Evolutionary conservation across 768 basidiomycete species (phyloP).

Genomic region (Termitomyces sp.): DNA sequence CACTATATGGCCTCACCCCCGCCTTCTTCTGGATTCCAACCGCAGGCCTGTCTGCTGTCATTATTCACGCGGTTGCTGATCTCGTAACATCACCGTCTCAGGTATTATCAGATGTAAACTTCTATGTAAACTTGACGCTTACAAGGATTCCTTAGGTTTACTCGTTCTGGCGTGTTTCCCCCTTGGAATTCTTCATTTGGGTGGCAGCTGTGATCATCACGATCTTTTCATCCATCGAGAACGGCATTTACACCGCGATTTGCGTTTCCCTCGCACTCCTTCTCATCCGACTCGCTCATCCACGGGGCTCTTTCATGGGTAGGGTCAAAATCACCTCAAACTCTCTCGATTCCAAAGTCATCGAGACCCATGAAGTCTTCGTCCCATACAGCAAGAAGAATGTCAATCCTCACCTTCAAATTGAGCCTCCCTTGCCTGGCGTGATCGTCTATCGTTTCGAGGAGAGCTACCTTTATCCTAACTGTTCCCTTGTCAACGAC

Average conservation of each 20-base stretch:
- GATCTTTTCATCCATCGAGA: conserved; percentile 89
- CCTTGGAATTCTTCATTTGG: conserved; percentile 90
- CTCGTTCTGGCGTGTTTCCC: conserved; percentile 90
- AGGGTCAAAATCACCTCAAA: conserved; percentile 58
- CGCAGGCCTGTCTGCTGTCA: conserved; percentile 84
- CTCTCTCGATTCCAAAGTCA: conserved; percentile 20
- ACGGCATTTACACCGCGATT: conserved; percentile 88
- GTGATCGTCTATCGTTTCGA: conserved; percentile 89
- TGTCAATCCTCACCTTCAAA: conserved; percentile 64
- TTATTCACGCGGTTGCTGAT: conserved; percentile 89
- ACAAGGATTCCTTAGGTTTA: conserved; percentile 46
- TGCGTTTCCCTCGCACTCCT: conserved; percentile 73
- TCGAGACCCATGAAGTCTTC: conserved; percentile 67
- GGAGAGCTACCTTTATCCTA: conserved; percentile 86
- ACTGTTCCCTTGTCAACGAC: conserved; percentile 63
- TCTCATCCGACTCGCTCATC: conserved; percentile 80
- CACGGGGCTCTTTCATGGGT: conserved; percentile 88
- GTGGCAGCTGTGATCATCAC: conserved; percentile 82
- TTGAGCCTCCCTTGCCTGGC: conserved; percentile 78
- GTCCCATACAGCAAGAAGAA: conserved; percentile 63
- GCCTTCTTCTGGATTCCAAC: conserved; percentile 90
- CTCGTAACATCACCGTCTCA: conserved; percentile 80
- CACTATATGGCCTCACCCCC: conserved; percentile 88
- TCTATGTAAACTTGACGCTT: background rate
- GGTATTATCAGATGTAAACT: conserved; percentile 18